These are phyloP conservation scores for Trichoderma reesei DNA, from an alignment of 495 filamentous ascomycete species.

Conservation along the genomic window DNA sequence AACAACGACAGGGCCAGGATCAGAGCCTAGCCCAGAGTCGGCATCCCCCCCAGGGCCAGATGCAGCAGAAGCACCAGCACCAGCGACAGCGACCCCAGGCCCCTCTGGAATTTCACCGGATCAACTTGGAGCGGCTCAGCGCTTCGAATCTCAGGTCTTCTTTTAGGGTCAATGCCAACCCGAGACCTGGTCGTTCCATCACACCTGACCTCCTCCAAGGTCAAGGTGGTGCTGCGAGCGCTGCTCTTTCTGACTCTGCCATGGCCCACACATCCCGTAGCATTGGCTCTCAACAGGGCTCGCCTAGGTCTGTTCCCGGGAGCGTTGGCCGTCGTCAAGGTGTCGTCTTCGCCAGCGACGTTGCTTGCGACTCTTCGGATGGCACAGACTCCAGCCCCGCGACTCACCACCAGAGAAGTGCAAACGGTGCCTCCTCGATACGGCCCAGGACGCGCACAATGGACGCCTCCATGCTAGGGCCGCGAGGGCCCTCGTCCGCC, in stretches of 20 bases:
- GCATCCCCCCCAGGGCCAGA: neutral
- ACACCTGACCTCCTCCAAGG: slow-evolving; percentile 3
- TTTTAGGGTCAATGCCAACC: slow-evolving; percentile 5
- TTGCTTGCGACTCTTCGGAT: slow-evolving; percentile 32
- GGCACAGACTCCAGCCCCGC: slow-evolving; percentile 17
- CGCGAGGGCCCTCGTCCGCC: slow-evolving; percentile 13
- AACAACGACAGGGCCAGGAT: slow-evolving; percentile 7
- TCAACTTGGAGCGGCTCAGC: slow-evolving; percentile 7
- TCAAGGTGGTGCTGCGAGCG: slow-evolving; percentile 7
- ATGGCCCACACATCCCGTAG: slow-evolving; percentile 20
- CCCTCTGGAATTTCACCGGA: slow-evolving; percentile 1
- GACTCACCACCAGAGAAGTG: slow-evolving; percentile 12
- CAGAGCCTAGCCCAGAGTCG: slow-evolving; percentile 5
- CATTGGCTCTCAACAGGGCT: slow-evolving; percentile 29
- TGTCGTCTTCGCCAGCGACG: slow-evolving; percentile 39
- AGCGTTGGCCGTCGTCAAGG: slow-evolving; percentile 36
- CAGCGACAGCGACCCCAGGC: slow-evolving; percentile 5
- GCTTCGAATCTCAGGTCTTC: slow-evolving; percentile 7
- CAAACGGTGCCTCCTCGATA: slow-evolving; percentile 17
- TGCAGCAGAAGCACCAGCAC: slow-evolving; percentile 17
- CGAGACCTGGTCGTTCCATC: slow-evolving; percentile 4
- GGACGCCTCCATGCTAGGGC: slow-evolving; percentile 41
- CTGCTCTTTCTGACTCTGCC: neutral
- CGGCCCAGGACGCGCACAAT: slow-evolving; percentile 44
- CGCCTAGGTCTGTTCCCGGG: slow-evolving; percentile 34